These are phyloP conservation scores for Eragrostis curvula DNA, from an alignment of 176 grass and related monocot species.

Conservation along the genomic window DNA sequence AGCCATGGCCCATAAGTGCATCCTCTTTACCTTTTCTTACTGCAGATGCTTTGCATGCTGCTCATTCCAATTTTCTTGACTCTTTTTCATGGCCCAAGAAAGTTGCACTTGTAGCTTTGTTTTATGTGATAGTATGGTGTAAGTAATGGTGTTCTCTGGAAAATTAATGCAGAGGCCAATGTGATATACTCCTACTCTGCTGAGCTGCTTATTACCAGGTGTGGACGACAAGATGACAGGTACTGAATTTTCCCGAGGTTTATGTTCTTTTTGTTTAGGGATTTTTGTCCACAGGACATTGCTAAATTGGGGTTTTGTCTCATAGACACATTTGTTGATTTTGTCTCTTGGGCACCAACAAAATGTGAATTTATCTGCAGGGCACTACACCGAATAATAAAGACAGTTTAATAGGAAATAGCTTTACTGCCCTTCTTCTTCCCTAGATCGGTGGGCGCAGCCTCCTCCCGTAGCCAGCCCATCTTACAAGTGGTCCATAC, in stretches of 20 bases:
- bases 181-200: slow-evolving; percentile 86
- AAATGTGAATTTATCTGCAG: too few relatives aligned
- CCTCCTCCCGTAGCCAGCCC: too few relatives aligned
- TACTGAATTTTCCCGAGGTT: slow-evolving; percentile 15
- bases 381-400: too few relatives aligned
- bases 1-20: slow-evolving; percentile 62
- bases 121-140: neutral
- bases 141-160: neutral
- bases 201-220: slow-evolving; percentile 78
- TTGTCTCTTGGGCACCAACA: too few relatives aligned
- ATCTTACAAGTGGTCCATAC: too few relatives aligned
- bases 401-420: too few relatives aligned
- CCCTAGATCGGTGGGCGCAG: too few relatives aligned
- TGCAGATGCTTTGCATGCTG: slow-evolving; percentile 42
- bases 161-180: slow-evolving; percentile 67
- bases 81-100: slow-evolving; percentile 35
- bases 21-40: slow-evolving; percentile 10
- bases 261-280: neutral
- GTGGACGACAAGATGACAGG: slow-evolving; percentile 95
- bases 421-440: too few relatives aligned
- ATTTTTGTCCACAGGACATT: too few relatives aligned
- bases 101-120: slow-evolving; percentile 25
- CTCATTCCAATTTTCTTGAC: slow-evolving; percentile 42
- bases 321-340: too few relatives aligned
- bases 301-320: too few relatives aligned